Evolutionary conservation across 1,284 basidiomycete genomes (phyloP).

Genomic region (Amylostereum chailletii): DNA sequence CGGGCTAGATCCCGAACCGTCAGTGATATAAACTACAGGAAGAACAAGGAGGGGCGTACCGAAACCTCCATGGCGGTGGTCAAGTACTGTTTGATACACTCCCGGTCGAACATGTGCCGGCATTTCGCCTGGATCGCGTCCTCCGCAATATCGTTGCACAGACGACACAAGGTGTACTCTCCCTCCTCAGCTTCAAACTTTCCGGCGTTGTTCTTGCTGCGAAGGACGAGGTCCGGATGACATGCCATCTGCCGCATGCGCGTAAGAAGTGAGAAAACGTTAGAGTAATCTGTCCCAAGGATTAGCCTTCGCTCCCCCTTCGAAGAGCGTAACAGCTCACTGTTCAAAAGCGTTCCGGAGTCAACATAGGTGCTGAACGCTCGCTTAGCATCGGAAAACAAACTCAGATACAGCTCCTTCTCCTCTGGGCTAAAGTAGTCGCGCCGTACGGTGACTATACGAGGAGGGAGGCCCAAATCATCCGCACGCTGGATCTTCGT

Average conservation of each 20-base stretch:
- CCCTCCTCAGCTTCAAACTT: slow-evolving; percentile 52
- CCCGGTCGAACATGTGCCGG: slow-evolving; percentile 86
- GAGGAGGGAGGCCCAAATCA: slow-evolving; percentile 94
- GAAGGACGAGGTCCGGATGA: slow-evolving; percentile 90
- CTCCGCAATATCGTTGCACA: slow-evolving; percentile 97
- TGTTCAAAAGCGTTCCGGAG: slow-evolving; percentile 87
- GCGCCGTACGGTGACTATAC: slow-evolving; percentile 82
- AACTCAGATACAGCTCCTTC: slow-evolving; percentile 88
- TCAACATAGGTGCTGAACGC: slow-evolving; percentile 90
- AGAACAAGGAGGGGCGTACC: slow-evolving; percentile 31
- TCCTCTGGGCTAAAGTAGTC: slow-evolving; percentile 97
- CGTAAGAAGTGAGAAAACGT: slow-evolving; percentile 85
- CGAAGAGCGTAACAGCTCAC: slow-evolving; percentile 38
- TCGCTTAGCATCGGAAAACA: slow-evolving; percentile 91
- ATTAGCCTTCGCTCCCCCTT: slow-evolving; percentile 5
- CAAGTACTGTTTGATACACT: slow-evolving; percentile 94
- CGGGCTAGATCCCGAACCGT: slow-evolving; percentile 47
- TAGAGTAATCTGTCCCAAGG: slow-evolving; percentile 72
- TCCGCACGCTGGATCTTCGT: slow-evolving; percentile 94
- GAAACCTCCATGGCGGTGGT: slow-evolving; percentile 64
- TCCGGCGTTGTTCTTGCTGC: slow-evolving; percentile 71
- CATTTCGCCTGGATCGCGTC: slow-evolving; percentile 94
- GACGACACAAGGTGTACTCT: slow-evolving; percentile 78
- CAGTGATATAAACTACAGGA: neutral
- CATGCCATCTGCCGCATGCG: slow-evolving; percentile 96